Conservation (phyloP, 2,329 filamentous ascomycete species). For the Plectosphaerella sp. region DNA sequence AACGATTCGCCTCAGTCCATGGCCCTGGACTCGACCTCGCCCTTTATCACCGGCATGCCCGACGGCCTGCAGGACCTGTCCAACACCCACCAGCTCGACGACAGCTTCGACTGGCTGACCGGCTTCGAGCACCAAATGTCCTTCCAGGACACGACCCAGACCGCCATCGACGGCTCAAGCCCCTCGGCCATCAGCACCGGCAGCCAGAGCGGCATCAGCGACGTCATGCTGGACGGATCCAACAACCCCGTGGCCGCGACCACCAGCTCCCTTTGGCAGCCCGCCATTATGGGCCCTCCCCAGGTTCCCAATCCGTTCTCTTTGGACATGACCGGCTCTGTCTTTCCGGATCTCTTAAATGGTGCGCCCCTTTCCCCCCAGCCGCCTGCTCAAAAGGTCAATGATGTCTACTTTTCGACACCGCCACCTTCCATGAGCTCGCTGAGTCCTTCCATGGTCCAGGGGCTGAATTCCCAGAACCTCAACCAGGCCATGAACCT, state of each 20-base stretch:
- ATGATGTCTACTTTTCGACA: slow-evolving; percentile 74
- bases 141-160: slow-evolving; percentile 65
- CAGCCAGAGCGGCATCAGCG: slow-evolving; percentile 86
- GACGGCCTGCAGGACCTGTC: slow-evolving; percentile 51
- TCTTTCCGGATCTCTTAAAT: slow-evolving; percentile 73
- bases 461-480: slow-evolving; percentile 56
- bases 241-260: slow-evolving; percentile 55
- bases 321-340: slow-evolving; percentile 68
- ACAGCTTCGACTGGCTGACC: slow-evolving; percentile 76
- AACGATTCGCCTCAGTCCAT: slow-evolving; percentile 69
- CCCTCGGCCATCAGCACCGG: slow-evolving; percentile 94
- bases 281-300: slow-evolving; percentile 64
- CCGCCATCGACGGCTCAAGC: slow-evolving; percentile 83
- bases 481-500: slow-evolving; percentile 65
- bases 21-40: slow-evolving; percentile 57
- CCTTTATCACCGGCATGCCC: slow-evolving; percentile 52
- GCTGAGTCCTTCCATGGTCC: slow-evolving; percentile 67
- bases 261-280: slow-evolving; percentile 63
- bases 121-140: slow-evolving; percentile 76
- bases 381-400: slow-evolving; percentile 62
- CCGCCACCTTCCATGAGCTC: slow-evolving; percentile 71
- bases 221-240: slow-evolving; percentile 82
- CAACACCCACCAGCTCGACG: slow-evolving; percentile 60
- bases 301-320: slow-evolving; percentile 66
- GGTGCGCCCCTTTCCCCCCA: slow-evolving; percentile 74